These are phyloP conservation scores for Megacollybia platyphylla DNA, from an alignment of 1,284 basidiomycete genomes.

Conservation along the genomic window DNA sequence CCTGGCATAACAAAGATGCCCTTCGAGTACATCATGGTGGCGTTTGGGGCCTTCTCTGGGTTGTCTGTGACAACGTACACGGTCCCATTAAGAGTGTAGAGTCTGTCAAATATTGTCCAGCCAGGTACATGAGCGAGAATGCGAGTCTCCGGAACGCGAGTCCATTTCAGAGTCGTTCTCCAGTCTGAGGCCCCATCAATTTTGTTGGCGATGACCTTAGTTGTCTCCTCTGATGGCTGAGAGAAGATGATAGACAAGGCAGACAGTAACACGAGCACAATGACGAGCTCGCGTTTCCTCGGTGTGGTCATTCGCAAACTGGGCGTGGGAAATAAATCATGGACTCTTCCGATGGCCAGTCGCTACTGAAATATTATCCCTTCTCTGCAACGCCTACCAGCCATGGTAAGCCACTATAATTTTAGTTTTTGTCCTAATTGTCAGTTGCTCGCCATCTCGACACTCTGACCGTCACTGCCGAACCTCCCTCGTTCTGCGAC, in stretches of 20 bases:
- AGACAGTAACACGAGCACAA: not conserved
- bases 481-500: too few relatives aligned
- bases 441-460: too few relatives aligned
- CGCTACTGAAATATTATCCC: too few relatives aligned
- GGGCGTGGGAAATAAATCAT: too few relatives aligned
- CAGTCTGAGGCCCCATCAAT: not conserved
- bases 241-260: not conserved
- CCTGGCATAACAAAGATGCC: slow-evolving; percentile 13
- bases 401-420: too few relatives aligned
- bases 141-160: slow-evolving; percentile 39
- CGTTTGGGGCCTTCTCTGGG: slow-evolving; percentile 8
- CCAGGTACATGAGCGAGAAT: slow-evolving; percentile 51
- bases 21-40: slow-evolving; percentile 8
- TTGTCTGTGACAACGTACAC: slow-evolving; percentile 15
- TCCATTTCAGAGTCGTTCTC: slow-evolving; percentile 22
- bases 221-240: not conserved
- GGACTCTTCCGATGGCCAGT: too few relatives aligned
- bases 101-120: slow-evolving; percentile 14
- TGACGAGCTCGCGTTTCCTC: not conserved
- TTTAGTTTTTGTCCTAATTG: too few relatives aligned
- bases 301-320: not conserved
- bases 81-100: slow-evolving; percentile 16
- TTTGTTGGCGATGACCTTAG: not conserved
- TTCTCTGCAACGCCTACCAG: too few relatives aligned
- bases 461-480: too few relatives aligned